Conservation (phyloP, 2,329 filamentous ascomycete genomes). For the Ilyonectria sp. region DNA sequence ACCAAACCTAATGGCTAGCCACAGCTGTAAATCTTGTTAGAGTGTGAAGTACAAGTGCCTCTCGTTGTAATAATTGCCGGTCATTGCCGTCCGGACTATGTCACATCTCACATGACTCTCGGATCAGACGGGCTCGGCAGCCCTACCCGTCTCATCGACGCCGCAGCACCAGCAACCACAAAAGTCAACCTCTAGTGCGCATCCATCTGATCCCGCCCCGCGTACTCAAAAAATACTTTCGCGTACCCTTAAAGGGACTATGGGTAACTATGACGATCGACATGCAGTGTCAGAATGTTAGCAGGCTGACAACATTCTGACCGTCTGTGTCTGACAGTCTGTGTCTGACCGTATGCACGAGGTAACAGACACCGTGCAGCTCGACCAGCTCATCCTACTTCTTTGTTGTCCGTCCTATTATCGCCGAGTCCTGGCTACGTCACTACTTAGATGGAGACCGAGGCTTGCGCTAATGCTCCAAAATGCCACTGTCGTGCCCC, state of each 20-base stretch:
- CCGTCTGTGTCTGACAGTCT: neutral
- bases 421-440: neutral
- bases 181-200: neutral
- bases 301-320: neutral
- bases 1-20: too few species aligned
- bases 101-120: neutral
- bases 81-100: too few species aligned
- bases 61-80: too few species aligned
- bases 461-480: neutral
- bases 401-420: neutral
- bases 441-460: neutral
- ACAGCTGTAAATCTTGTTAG: too few species aligned
- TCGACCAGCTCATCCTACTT: neutral
- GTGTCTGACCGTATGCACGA: neutral
- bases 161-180: neutral
- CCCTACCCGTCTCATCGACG: neutral
- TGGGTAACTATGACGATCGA: neutral
- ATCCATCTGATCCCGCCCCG: too few species aligned
- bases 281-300: neutral
- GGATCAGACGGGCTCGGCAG: conserved; percentile 10
- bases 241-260: too few species aligned
- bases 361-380: neutral
- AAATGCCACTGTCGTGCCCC: neutral
- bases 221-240: neutral
- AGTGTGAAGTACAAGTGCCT: too few species aligned